Evolutionary conservation across 805 yeast genomes (phyloP), one percentile per base, ranked within the genome.

Genomic region (Saccharomyces eubayanus): DNA sequence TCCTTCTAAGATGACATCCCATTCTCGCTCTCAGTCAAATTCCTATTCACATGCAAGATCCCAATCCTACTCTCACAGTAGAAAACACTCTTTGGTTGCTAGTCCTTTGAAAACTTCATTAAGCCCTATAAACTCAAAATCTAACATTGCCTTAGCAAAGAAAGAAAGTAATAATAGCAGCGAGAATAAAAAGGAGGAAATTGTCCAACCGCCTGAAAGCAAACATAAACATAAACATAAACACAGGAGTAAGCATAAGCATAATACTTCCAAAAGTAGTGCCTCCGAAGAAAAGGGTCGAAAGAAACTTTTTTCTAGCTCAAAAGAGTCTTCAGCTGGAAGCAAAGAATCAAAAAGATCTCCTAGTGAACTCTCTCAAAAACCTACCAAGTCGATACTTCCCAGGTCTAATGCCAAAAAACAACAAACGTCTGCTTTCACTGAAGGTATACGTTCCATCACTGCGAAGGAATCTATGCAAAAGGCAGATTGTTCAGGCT

Each of bases 401-500:
- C 69, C 79, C 53, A 76, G 48, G 57, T 2, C 53, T 55, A 47
- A 68, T 61, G 56, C 83, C 11, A 73, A 82, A 36, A 87, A 87
- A 62, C 78, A 78, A 68, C 81, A 83, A 54, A 87, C 95, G 0
- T 80, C 89, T 0, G 94, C 94, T 1, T 87, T 87, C 66, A 83
- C 81, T 65, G 99, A 94, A 72, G 99, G 99, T 8, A 88, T 92
- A 48, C 77, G 89, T 58, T 77, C 73, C 11, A 77, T 88, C 14
- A 77, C 87, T 0, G 95, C 97, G 0, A 81, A 80, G 56, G 86
- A 87, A 47, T 85, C 98, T 0, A 81, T 86, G 48, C 81, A 81
- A 60, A 73, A 84, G 5, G 88, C 97, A 0, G 85, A 78, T 50
- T 82, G 77, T 63, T 82, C 88, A 48, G 99, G 99, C 2, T 94